Percentiles rank a stretch among this genome's conserved stretches.
These are phyloP conservation scores for Brassica juncea DNA, from an alignment of 345 rosid genomes.

Conservation along the genomic window DNA sequence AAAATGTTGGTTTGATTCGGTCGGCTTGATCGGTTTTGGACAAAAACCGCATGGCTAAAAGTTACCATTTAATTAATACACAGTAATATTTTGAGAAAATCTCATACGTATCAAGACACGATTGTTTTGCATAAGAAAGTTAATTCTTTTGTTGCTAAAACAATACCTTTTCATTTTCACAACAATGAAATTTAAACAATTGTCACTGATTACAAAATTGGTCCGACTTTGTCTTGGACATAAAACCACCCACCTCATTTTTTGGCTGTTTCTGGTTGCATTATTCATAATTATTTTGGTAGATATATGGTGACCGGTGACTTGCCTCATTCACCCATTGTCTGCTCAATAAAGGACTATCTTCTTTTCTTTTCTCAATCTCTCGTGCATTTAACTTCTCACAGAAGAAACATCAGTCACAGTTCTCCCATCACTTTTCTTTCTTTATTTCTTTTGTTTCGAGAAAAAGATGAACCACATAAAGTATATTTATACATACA, in stretches of 20 bases:
- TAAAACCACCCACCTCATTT: conserved; percentile 24
- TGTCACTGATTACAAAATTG: conserved; percentile 5
- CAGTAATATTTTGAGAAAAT: background rate
- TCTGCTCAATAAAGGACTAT: conserved; percentile 37
- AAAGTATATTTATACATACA: background rate
- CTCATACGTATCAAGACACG: background rate
- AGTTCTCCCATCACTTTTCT: conserved; percentile 14
- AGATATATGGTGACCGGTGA: conserved; percentile 33
- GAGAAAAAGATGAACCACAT: conserved; percentile 13
- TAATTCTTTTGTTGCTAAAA: background rate
- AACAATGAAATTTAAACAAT: conserved; percentile 16
- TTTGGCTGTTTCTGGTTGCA: conserved; percentile 27
- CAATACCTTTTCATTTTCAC: background rate
- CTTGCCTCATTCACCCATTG: conserved; percentile 29
- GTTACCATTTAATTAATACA: background rate
- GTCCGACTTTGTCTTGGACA: conserved; percentile 15
- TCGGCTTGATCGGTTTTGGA: too few species aligned
- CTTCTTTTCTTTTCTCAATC: conserved; percentile 11
- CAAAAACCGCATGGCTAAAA: too few species aligned
- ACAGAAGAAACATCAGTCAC: conserved; percentile 34
- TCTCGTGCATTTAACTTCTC: conserved; percentile 40
- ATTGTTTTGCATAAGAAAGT: background rate
- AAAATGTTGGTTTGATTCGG: too few species aligned
- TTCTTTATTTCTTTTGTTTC: background rate
- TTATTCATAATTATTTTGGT: conserved; percentile 15